Conservation (phyloP, 345 rosid species). For the Eucalyptus urophylla region DNA sequence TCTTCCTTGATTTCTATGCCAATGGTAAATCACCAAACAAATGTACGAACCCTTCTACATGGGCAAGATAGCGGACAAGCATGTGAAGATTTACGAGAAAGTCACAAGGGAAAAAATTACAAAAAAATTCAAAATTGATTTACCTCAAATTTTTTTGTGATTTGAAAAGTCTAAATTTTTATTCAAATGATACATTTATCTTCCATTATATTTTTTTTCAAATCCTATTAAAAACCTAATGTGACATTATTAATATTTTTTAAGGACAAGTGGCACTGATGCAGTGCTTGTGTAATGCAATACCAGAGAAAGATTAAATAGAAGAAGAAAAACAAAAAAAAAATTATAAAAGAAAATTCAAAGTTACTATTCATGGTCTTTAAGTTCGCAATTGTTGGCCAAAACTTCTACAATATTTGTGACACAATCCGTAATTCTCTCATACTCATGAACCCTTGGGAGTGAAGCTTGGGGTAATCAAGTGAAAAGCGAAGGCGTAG, state of each 20-base stretch:
- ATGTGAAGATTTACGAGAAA: not conserved
- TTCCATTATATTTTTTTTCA: not conserved
- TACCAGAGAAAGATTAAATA: too few relatives aligned
- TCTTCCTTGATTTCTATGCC: not conserved
- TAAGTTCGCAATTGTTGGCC: not conserved
- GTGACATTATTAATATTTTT: too few relatives aligned
- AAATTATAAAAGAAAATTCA: not conserved
- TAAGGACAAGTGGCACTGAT: too few relatives aligned
- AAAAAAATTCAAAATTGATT: not conserved
- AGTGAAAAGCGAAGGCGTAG: accelerated
- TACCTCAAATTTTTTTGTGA: not conserved
- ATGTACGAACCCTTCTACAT: not conserved
- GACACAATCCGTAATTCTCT: accelerated
- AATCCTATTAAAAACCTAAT: not conserved
- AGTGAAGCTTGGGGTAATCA: too few relatives aligned
- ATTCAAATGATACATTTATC: not conserved
- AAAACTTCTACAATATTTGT: not conserved
- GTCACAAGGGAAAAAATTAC: not conserved
- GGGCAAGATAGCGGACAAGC: not conserved
- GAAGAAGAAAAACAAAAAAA: too few relatives aligned
- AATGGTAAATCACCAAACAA: not conserved
- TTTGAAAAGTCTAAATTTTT: not conserved
- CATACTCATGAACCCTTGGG: accelerated
- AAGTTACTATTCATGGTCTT: not conserved
- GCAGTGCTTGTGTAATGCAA: too few relatives aligned